Evolutionary conservation across 345 rosid species (phyloP), one percentile per base, ranked within the genome.

Genomic region (Hibiscus mutabilis): DNA sequence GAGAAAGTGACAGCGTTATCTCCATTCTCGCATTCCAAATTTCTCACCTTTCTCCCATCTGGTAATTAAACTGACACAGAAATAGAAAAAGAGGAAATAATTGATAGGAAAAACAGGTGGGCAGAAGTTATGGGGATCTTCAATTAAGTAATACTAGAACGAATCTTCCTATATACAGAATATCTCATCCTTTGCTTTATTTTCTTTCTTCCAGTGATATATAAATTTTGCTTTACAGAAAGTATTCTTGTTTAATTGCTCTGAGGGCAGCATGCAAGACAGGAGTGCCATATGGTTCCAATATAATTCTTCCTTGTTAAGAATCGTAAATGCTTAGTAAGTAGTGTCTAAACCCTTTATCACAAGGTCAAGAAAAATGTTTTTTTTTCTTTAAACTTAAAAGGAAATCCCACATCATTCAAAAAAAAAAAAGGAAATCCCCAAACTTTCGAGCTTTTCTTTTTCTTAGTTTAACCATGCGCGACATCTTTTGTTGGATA

Each of bases 1-100:
- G 24, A 59, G 76, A 72, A 67, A 67, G 69, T 18, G 63, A 72
- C 69, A 49, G 31, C 53, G 22, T 70, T 22, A 56, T 19, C 73
- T 69, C 64, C 33, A 68, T 1, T 68, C 72, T 68, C 4, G n/a
- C 40, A 70, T 57, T 57, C 73, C 61, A 35, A 13, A 15, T 6
- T 60, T 60, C 59, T 60, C 67, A 42, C 27, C 14, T 35, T 64
- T 64, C 25, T 10, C 42, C 35, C 4, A 31, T 0, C 16, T 10
- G 18, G 61, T 21, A 62, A 51, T 16, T 18, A 16, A 12, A 22
- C 25, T 19, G 35, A 3, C 8, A 63, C 13, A 3, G 3, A 11
- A 3, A 24, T 57, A 12, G 1, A 16, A 60, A 29, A 15, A 60
- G 9, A 60, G 18, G 0, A 16, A 15, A 29, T 0, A n/a, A 19